Evolutionary conservation across 2,329 filamentous ascomycete species (phyloP), one percentile per base, ranked within the genome.

Genomic region (Epicoccum nigrum): DNA sequence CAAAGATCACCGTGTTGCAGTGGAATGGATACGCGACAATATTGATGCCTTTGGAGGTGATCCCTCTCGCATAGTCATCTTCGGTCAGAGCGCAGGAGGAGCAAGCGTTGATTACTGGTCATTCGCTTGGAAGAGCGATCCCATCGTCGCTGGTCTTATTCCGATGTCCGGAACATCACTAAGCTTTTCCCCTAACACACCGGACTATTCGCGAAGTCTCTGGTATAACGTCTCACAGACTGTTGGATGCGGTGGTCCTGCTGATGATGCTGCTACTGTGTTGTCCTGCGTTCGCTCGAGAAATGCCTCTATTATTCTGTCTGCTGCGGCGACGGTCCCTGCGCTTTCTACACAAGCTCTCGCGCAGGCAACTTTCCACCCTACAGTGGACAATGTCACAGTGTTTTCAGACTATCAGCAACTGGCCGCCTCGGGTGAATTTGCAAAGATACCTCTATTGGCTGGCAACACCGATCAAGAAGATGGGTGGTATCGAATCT

Each of bases 111-210:
- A 82, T 54, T 79, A 77, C 60, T 80, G 75, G 70, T 69, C 76
- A 0, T 83, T 80, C 43, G 76, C 80, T 0, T 81, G 76, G 47
- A 58, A 60, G 7, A 43, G 74, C 0, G 76, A 83, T 20, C 79
- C 81, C 6, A 82, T 83, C 11, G 75, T 76, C n/a, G 63, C 71
- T 6, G 79, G 73, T 3, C 65, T 81, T 8, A 78, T 82, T 47
- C 67, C 76, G 3, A 71, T 76, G 25, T 83, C 80, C 4, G 81
- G 81, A 2, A 79, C 74, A 3, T 75, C 71, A 2, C 59, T 72
- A 32, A 67, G 67, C 51, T 71, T 65, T 38, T 38, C 59, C 33
- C 58, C 56, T 7, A 68, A 66, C 30, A 72, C 65, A 0, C 59
- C 54, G 16, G 57, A 65, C 9, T 56, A 62, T 13, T 60, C 58